Conservation (phyloP, 2,329 filamentous ascomycete species). For the Xylariales sp. region DNA sequence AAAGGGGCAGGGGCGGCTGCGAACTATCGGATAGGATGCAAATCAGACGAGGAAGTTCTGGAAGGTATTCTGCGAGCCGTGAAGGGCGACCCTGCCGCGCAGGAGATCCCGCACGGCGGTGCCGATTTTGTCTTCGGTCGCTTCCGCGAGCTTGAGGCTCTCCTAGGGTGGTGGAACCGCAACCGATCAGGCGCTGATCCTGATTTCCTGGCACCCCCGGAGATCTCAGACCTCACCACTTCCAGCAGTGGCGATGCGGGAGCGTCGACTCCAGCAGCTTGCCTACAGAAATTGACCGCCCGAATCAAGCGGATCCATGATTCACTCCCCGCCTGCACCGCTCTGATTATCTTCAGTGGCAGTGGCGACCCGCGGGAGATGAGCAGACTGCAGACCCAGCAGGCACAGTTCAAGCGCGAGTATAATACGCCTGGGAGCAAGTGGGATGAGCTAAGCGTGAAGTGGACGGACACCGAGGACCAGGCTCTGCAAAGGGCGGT, state of each 20-base stretch:
- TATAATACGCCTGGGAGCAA: constrained; percentile 59
- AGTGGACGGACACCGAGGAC: constrained; percentile 64
- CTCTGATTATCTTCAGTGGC: constrained; percentile 60
- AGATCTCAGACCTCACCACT: constrained; percentile 19
- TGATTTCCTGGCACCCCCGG: constrained; percentile 24
- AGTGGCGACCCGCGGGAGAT: constrained; percentile 65
- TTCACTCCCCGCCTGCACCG: constrained; percentile 59
- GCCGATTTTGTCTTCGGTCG: constrained; percentile 65
- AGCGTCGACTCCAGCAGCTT: constrained; percentile 36
- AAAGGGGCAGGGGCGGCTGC: constrained; percentile 54
- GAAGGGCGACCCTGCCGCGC: constrained; percentile 52
- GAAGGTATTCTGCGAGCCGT: constrained; percentile 53
- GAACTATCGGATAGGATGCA: constrained; percentile 52
- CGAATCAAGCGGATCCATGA: constrained; percentile 53
- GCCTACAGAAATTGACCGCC: constrained; percentile 39
- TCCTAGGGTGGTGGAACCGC: constrained; percentile 64
- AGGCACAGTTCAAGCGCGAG: constrained; percentile 57
- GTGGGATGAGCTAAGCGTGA: constrained; percentile 62
- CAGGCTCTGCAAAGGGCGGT: constrained; percentile 57
- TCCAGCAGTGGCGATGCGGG: constrained; percentile 4
- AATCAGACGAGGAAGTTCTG: constrained; percentile 54
- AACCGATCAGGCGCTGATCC: constrained; percentile 39
- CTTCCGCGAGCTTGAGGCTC: constrained; percentile 60
- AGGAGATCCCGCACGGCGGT: constrained; percentile 53
- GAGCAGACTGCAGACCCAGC: constrained; percentile 56